Evolutionary conservation across 139 green algal genomes (phyloP), one percentile per base, ranked within the genome.

Genomic region (Chlorokybus atmophyticus): DNA sequence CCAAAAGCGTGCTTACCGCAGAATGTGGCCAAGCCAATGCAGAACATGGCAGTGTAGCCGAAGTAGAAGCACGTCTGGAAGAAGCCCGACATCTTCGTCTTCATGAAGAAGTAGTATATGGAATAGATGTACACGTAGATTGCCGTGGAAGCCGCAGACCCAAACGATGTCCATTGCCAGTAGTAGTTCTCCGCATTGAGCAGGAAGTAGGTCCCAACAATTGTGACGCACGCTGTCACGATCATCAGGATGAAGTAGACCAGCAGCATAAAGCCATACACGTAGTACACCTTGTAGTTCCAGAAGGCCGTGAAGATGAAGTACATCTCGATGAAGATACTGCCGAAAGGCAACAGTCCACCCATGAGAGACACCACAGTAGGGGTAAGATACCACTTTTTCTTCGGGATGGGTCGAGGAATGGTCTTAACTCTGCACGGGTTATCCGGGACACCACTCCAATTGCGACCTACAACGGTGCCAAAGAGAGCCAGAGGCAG

Each of bases 251-350:
- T 94, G 40, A 93, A 35, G 58, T 93, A 87, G 54, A 97, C 89
- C 10, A 97, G 81, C 55, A 95, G 75, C 75, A 96, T 86, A 81
- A 96, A 96, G 58, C 89, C 89, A 67, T 94, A 97, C 57, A 97
- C 90, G 42, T 94, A 97, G 73, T 97, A 97, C 4, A 71, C 85
- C 80, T 94, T 94, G 77, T 95, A 94, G 66, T 87, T 88, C 85
- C 87, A 94, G 63, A 95, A 93, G 23, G 64, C 80, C 8, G 85
- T 94, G 73, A 95, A 94, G 28, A 97, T 82, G 70, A 96, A 97
- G 75, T 95, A 97, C 81, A 95, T 92, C 75, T 97, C 89, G 48
- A 96, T 96, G 77, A 97, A 97, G 70, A 97, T 96, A 69, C 74
- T 86, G 14, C 89, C 89, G 77, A 97, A 97, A 19, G 89, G 89